Percentiles rank a stretch among this genome's conserved stretches.
Conservation (phyloP, 208 protist species). For the Spongospora subterranea region DNA sequence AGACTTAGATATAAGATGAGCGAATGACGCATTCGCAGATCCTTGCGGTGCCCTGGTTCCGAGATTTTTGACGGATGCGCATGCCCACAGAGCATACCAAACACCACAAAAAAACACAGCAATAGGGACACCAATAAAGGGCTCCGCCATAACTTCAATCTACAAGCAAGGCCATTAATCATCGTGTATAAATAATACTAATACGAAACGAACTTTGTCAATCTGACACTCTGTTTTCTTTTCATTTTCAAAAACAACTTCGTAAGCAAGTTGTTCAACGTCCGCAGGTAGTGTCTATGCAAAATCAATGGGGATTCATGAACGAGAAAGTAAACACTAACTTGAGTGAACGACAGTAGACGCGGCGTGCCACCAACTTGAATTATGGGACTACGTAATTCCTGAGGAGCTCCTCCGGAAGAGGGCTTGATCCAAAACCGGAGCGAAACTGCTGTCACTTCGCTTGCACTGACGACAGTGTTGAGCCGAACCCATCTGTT, state of each 20-base stretch:
- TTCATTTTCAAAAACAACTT: background rate
- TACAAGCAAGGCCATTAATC: background rate
- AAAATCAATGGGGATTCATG: background rate
- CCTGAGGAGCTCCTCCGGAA: too few relatives aligned
- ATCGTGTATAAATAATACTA: too few relatives aligned
- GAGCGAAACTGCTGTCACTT: too few relatives aligned
- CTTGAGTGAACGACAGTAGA: background rate
- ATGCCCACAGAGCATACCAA: conserved; percentile 43
- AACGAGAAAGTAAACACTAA: background rate
- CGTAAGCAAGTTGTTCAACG: background rate
- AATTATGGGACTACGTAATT: too few relatives aligned
- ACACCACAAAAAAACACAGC: background rate
- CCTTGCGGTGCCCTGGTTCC: background rate
- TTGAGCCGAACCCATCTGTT: too few relatives aligned
- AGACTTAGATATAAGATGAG: background rate
- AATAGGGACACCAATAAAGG: background rate
- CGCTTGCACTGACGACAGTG: too few relatives aligned
- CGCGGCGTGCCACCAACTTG: too few relatives aligned
- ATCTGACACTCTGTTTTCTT: background rate
- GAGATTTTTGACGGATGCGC: background rate
- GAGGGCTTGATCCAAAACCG: too few relatives aligned
- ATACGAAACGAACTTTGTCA: background rate
- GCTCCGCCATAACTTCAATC: conserved; percentile 14
- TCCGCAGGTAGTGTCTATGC: conserved; percentile 5
- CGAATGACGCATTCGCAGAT: background rate